Conservation (phyloP, 805 yeast species). For the Candida pseudofarinosa region DNA sequence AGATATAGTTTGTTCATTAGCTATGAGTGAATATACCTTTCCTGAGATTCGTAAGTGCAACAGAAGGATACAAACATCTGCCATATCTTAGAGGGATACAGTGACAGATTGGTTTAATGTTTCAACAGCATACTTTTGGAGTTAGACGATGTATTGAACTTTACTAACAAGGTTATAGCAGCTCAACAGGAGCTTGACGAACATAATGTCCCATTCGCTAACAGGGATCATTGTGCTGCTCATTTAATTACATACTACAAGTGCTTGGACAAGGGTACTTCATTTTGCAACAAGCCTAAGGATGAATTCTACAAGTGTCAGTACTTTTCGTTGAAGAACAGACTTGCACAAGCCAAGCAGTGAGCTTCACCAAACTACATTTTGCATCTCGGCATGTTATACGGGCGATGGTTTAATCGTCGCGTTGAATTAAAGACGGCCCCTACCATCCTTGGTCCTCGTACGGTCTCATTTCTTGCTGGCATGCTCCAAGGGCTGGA, state of each 20-base stretch:
- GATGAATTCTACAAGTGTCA: constrained; percentile 44
- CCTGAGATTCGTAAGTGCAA: neutral
- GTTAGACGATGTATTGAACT: too few relatives aligned
- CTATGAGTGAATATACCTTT: neutral
- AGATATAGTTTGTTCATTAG: neutral
- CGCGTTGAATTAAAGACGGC: neutral
- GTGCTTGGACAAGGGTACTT: constrained; percentile 41
- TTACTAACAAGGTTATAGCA: constrained; percentile 8
- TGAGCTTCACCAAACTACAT: neutral
- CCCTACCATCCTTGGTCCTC: neutral
- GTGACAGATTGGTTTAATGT: too few relatives aligned
- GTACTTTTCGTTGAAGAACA: constrained; percentile 38
- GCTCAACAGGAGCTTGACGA: constrained; percentile 37
- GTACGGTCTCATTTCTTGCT: too few relatives aligned
- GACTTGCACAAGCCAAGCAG: constrained; percentile 27
- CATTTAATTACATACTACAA: constrained; percentile 39
- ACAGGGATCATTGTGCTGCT: constrained; percentile 44
- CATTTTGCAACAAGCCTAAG: constrained; percentile 36
- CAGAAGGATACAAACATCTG: too few relatives aligned
- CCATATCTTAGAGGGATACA: too few relatives aligned
- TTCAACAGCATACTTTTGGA: too few relatives aligned
- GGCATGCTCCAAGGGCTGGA: neutral
- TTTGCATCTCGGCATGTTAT: neutral
- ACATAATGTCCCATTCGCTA: constrained; percentile 37
- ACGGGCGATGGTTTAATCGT: neutral